A percentile compares a stretch with the other conserved stretches of the same genome.
phyloP scores from a whole-genome alignment of 768 basidiomycete genomes.

The Termitomyces sp. region DNA sequence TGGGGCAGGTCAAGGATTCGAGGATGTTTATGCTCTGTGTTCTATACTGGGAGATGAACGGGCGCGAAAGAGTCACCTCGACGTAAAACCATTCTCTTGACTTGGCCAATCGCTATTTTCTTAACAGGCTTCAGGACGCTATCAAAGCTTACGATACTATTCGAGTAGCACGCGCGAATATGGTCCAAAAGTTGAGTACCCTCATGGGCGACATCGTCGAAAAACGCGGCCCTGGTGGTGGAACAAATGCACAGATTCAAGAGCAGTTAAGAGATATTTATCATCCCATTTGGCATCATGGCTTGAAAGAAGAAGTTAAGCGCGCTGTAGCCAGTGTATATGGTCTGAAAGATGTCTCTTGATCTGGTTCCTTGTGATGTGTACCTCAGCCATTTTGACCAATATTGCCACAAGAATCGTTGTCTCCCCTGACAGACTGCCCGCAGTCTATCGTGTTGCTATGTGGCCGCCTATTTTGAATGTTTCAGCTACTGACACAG shows the following conservation, averaged over 20 bases:
- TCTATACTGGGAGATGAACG: conserved; percentile 38
- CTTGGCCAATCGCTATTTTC: neutral
- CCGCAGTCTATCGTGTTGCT: conserved; percentile 7
- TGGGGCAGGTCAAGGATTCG: conserved; percentile 55
- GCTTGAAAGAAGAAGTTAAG: conserved; percentile 34
- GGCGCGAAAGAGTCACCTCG: conserved; percentile 33
- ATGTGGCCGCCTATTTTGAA: too few relatives aligned
- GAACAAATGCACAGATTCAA: conserved; percentile 22
- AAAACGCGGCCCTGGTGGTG: conserved; percentile 27
- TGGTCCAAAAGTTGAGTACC: conserved; percentile 37
- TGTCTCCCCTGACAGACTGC: conserved; percentile 29
- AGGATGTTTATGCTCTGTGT: conserved; percentile 45
- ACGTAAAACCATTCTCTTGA: conserved; percentile 21
- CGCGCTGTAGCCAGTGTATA: conserved; percentile 19
- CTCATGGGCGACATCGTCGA: conserved; percentile 40
- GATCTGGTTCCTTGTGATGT: neutral
- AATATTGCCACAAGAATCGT: conserved; percentile 13
- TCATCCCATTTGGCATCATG: conserved; percentile 45
- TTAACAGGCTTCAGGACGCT: conserved; percentile 25
- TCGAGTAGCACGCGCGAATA: conserved; percentile 42
- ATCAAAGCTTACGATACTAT: conserved; percentile 40
- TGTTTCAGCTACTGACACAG: too few relatives aligned
- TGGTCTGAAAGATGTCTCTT: neutral
- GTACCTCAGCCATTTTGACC: neutral
- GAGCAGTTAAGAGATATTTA: conserved; percentile 33